Evolutionary conservation across 73 alveolate genomes (phyloP), one percentile per base, ranked within the genome.

Genomic region (Paramecium pentaurelia): DNA sequence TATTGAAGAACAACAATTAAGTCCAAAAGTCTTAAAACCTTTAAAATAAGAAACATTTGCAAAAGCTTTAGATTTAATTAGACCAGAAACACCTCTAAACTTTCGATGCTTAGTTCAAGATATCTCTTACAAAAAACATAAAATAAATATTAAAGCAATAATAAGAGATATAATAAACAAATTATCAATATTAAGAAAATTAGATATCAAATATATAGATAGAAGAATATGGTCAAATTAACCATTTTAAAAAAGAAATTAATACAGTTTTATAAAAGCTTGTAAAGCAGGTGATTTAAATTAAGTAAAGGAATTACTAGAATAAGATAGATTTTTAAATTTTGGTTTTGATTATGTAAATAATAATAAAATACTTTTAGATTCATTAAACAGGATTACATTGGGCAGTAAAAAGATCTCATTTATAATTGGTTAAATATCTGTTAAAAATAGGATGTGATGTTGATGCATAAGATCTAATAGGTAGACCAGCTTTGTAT

Each of bases 311-410:
- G 87, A 73, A n/a, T 38, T 73, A n/a, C 28, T 73, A 14, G 60
- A 73, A 18, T 5, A 37, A 37, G 87, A 73, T 37, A 73, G 87
- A 16, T 16, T 34, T 40, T 38, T 73, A 8, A 38, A 25, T 12
- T 71, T 71, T 38, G 38, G 86, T 71, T 71, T 71, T 71, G 86
- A 71, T 71, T 71, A 32, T 71, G 86, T 71, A 71, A 71, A 34
- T 27, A 8, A 71, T 14, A 32, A 6, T 25, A 22, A 30, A 32
- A 32, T 49, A 3, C 22, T 14, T 12, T 71, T 32, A 71, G 86
- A 71, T 71, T 34, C 54, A 71, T 32, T 71, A 71, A 27, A 71
- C 86, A 30, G 86, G 58, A 71, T 34, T 71, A 9, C 86, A 71
- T 71, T 71, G 86, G 86, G 86, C 86, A 28, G 86, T 71, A 3